Evolutionary conservation across 306 rosid species (phyloP).

Genomic region (Cajanus cajan): DNA sequence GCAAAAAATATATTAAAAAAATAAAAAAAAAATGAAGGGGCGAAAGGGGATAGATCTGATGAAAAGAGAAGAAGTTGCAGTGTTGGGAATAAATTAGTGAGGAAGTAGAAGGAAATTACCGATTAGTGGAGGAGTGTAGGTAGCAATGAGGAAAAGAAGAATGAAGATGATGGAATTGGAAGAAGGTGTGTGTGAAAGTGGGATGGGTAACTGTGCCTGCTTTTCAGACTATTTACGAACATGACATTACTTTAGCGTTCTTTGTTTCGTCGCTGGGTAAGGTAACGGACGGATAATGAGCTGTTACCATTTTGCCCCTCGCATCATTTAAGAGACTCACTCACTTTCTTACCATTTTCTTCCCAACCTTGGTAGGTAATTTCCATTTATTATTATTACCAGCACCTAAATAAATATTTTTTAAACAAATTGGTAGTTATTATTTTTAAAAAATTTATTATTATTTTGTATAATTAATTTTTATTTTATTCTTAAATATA

Average conservation of each 20-base stretch:
- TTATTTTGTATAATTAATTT: too few species aligned
- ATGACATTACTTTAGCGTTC: not conserved
- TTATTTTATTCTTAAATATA: too few species aligned
- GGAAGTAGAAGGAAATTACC: slow-evolving; percentile 38
- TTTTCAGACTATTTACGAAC: slow-evolving; percentile 16
- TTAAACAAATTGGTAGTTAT: too few species aligned
- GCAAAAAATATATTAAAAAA: not conserved
- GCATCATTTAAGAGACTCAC: too few species aligned
- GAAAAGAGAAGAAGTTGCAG: not conserved
- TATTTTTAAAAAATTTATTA: too few species aligned
- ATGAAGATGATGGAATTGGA: slow-evolving; percentile 1
- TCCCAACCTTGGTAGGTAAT: too few species aligned
- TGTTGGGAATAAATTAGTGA: not conserved
- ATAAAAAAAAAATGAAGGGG: not conserved
- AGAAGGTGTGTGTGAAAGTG: slow-evolving; percentile 27
- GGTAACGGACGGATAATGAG: not conserved
- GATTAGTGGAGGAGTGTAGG: not conserved
- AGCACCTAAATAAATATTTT: too few species aligned
- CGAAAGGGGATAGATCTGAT: not conserved
- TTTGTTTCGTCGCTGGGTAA: not conserved
- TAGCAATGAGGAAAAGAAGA: too few species aligned
- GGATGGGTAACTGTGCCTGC: not conserved
- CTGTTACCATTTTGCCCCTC: slow-evolving; percentile 15
- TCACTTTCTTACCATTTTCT: too few species aligned
- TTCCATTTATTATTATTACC: too few species aligned